A percentile compares a stretch with the other conserved stretches of the same genome.
Evolutionary conservation across 176 grass and related monocot species (phyloP).

Genomic region (Puya raimondii): DNA sequence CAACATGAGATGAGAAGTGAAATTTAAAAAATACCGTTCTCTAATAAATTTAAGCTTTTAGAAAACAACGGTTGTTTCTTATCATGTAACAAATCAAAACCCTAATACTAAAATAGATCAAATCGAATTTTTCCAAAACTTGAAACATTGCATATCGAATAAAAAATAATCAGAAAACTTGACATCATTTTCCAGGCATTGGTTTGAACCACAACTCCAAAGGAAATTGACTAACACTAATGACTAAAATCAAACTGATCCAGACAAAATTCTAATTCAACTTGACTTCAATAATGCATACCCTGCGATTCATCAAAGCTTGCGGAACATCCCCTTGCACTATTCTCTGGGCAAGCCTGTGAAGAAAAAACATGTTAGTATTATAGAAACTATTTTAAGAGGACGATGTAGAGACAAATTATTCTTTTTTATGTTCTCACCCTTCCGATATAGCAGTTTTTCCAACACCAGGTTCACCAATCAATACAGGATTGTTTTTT

Average conservation of each 20-base stretch:
- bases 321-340: conserved; percentile 95
- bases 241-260: neutral
- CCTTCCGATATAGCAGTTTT: conserved; percentile 99
- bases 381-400: neutral
- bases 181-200: no score
- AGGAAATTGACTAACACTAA: no score
- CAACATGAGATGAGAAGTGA: no score
- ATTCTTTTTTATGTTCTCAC: conserved; percentile 19
- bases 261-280: neutral
- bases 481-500: conserved; percentile 97
- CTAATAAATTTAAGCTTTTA: no score
- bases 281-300: conserved; percentile 21
- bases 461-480: conserved; percentile 97
- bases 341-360: conserved; percentile 97
- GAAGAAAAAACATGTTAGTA: conserved; percentile 9
- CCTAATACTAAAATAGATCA: no score
- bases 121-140: no score
- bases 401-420: neutral
- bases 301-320: conserved; percentile 78
- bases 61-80: no score
- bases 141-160: no score
- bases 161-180: no score
- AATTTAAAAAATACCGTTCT: no score
- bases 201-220: no score
- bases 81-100: no score